Evolutionary conservation across 1,139 yeast species (phyloP).

Genomic region (Debaryomyces nepalensis): DNA sequence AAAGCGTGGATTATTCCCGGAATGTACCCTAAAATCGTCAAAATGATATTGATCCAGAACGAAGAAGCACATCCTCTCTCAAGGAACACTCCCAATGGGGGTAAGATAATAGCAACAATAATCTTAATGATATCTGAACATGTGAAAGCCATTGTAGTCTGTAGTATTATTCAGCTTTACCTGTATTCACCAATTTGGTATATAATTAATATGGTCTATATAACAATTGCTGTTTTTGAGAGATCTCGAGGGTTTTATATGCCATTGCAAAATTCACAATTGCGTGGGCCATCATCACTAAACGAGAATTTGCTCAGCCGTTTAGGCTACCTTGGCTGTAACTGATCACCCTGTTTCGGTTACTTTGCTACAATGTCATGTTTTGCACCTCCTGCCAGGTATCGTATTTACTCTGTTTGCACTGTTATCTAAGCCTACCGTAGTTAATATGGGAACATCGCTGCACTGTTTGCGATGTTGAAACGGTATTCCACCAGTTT

Average conservation of each 20-base stretch:
- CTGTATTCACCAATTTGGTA: too few relatives aligned
- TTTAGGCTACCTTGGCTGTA: conserved; percentile 3
- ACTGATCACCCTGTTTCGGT: conserved; percentile 2
- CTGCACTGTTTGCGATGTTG: too few relatives aligned
- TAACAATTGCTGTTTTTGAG: not conserved
- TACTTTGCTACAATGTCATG: conserved; percentile 6
- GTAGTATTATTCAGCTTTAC: too few relatives aligned
- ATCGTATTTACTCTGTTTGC: not conserved
- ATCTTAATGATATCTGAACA: conserved; percentile 64
- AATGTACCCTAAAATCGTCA: conserved; percentile 66
- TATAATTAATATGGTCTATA: too few relatives aligned
- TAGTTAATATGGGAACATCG: conserved; percentile 4
- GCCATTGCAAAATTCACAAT: too few relatives aligned
- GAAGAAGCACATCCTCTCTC: conserved; percentile 67
- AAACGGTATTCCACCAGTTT: too few relatives aligned
- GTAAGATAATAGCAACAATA: conserved; percentile 64
- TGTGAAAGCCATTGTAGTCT: conserved; percentile 49
- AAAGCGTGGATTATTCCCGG: conserved; percentile 71
- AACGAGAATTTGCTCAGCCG: conserved; percentile 15
- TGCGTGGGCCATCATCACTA: not conserved
- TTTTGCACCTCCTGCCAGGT: conserved; percentile 2
- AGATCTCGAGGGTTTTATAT: not conserved
- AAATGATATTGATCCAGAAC: conserved; percentile 60
- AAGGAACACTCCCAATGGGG: conserved; percentile 76
- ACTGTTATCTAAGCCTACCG: not conserved